Percentiles rank a stretch among this genome's conserved stretches.
Evolutionary conservation across 768 basidiomycete genomes (phyloP).

Genomic region (Boletellus ananiceps): DNA sequence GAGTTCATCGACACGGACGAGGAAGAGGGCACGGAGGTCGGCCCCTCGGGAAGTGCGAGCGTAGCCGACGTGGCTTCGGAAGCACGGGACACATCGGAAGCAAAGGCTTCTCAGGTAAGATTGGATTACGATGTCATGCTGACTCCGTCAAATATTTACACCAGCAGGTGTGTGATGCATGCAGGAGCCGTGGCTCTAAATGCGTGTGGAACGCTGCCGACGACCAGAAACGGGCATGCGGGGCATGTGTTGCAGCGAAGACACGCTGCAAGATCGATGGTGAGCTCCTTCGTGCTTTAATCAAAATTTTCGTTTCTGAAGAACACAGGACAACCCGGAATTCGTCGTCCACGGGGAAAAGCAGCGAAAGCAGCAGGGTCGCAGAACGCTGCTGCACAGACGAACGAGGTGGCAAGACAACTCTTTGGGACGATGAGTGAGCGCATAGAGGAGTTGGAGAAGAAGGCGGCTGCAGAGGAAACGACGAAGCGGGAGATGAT

Average conservation of each 20-base stretch:
- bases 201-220: background rate
- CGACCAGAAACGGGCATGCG: background rate
- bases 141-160: no score
- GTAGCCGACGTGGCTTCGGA: no score
- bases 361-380: background rate
- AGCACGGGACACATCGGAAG: no score
- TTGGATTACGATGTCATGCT: no score
- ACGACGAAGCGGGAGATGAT: background rate
- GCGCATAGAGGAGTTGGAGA: background rate
- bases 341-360: background rate
- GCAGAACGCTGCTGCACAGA: background rate
- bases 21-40: no score
- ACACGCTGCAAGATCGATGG: background rate
- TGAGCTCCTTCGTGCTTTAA: background rate
- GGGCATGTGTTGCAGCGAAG: background rate
- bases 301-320: background rate
- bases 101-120: no score
- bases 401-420: background rate
- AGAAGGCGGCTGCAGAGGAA: background rate
- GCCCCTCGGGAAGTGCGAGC: no score
- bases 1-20: no score
- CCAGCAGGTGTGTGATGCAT: background rate
- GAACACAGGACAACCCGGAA: background rate
- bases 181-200: background rate
- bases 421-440: background rate